Evolutionary conservation across 352 stramenopile genomes (phyloP).

Genomic region (Globisporangium irregulare): DNA sequence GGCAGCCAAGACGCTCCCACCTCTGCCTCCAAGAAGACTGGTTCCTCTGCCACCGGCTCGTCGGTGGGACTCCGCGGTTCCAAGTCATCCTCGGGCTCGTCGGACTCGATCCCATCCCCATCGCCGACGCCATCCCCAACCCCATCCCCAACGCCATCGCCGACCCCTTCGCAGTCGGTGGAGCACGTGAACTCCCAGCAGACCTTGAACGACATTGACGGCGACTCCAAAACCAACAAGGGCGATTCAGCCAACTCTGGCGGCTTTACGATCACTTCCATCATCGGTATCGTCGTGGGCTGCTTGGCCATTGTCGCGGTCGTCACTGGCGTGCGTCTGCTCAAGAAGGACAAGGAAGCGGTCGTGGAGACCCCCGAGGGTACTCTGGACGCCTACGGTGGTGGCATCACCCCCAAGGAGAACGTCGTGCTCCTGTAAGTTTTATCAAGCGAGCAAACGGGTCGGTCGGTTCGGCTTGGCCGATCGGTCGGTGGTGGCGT

Average conservation of each 20-base stretch:
- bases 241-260: not conserved
- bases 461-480: not conserved
- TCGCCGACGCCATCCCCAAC: constrained; percentile 4
- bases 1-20: constrained; percentile 8
- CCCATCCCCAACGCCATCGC: not conserved
- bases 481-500: not conserved
- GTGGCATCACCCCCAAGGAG: constrained; percentile 78
- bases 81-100: constrained; percentile 10
- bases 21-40: not conserved
- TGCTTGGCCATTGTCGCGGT: constrained; percentile 72
- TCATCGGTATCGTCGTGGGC: constrained; percentile 64
- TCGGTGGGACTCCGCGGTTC: constrained; percentile 11
- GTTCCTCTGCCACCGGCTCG: constrained; percentile 1
- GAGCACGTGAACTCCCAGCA: constrained; percentile 27
- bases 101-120: constrained; percentile 8
- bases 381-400: constrained; percentile 51
- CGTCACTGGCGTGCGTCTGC: constrained; percentile 58
- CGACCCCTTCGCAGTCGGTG: constrained; percentile 8
- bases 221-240: constrained; percentile 22
- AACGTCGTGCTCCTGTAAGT: constrained; percentile 82
- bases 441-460: constrained; percentile 23
- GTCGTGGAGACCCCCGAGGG: constrained; percentile 44
- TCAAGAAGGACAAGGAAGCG: constrained; percentile 62
- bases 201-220: constrained; percentile 32
- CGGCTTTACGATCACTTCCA: constrained; percentile 32